Evolutionary conservation across 805 yeast species (phyloP).

Genomic region (Brettanomyces bruxellensis): DNA sequence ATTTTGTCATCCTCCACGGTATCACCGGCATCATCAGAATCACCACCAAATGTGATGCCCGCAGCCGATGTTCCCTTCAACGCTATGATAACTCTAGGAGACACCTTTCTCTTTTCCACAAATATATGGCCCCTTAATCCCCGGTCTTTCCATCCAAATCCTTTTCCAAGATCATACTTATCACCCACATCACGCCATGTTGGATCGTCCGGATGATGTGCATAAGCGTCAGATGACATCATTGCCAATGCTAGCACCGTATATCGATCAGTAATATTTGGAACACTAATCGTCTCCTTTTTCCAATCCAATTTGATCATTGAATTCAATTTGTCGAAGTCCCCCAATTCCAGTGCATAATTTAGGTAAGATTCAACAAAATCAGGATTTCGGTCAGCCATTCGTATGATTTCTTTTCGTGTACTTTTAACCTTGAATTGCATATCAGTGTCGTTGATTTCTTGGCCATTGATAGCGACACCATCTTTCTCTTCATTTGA

Average conservation of each 20-base stretch:
- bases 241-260: slow-evolving; percentile 70
- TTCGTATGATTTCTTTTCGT: slow-evolving; percentile 20
- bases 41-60: slow-evolving; percentile 37
- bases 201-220: slow-evolving; percentile 61
- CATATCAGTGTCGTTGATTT: too few species aligned
- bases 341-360: slow-evolving; percentile 38
- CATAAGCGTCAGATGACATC: slow-evolving; percentile 90
- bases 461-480: too few species aligned
- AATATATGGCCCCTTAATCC: slow-evolving; percentile 92
- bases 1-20: slow-evolving; percentile 74
- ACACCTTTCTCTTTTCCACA: slow-evolving; percentile 40
- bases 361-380: slow-evolving; percentile 58
- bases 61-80: slow-evolving; percentile 92
- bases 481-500: too few species aligned
- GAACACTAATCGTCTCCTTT: slow-evolving; percentile 44
- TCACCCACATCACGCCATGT: slow-evolving; percentile 68
- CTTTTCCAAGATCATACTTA: slow-evolving; percentile 41
- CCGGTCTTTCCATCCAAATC: slow-evolving; percentile 79
- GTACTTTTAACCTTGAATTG: neutral
- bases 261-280: slow-evolving; percentile 66
- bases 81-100: slow-evolving; percentile 52
- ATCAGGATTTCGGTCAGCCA: slow-evolving; percentile 44
- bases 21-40: slow-evolving; percentile 39
- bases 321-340: slow-evolving; percentile 23
- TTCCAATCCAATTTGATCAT: slow-evolving; percentile 56